Conservation (phyloP, 768 basidiomycete species). For the Termitomyces sp. region DNA sequence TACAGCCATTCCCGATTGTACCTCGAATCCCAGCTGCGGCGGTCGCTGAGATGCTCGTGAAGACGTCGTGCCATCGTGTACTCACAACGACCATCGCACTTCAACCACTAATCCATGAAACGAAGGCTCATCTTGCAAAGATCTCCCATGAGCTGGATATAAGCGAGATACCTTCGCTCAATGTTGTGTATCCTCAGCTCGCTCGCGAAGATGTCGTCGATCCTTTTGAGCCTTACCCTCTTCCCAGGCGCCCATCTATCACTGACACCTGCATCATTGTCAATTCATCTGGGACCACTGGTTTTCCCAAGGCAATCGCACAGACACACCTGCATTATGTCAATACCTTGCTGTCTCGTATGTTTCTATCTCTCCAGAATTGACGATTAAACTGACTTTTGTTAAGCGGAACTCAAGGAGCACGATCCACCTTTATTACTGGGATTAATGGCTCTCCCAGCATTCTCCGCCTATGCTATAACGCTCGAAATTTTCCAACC, state of each 20-base stretch:
- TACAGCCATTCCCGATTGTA: constrained; percentile 28
- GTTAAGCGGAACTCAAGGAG: constrained; percentile 7
- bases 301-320: constrained; percentile 31
- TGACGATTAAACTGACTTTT: too few relatives aligned
- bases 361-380: not conserved
- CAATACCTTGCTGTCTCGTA: constrained; percentile 26
- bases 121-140: constrained; percentile 10
- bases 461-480: constrained; percentile 26
- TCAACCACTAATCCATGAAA: constrained; percentile 13
- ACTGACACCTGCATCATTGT: constrained; percentile 22
- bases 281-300: constrained; percentile 38
- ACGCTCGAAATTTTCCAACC: constrained; percentile 2
- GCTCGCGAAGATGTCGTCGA: constrained; percentile 4
- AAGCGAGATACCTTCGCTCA: constrained; percentile 6
- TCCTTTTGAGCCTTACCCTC: constrained; percentile 5
- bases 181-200: constrained; percentile 8
- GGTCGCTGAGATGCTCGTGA: not conserved
- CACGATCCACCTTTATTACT: constrained; percentile 7
- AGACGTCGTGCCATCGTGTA: not conserved
- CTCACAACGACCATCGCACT: constrained; percentile 17
- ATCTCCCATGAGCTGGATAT: constrained; percentile 8
- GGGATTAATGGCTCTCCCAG: constrained; percentile 24
- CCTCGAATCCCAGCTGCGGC: constrained; percentile 5
- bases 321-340: constrained; percentile 17
- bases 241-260: not conserved